phyloP scores from a whole-genome alignment of 345 rosid genomes.

The Ailanthus altissimus region DNA sequence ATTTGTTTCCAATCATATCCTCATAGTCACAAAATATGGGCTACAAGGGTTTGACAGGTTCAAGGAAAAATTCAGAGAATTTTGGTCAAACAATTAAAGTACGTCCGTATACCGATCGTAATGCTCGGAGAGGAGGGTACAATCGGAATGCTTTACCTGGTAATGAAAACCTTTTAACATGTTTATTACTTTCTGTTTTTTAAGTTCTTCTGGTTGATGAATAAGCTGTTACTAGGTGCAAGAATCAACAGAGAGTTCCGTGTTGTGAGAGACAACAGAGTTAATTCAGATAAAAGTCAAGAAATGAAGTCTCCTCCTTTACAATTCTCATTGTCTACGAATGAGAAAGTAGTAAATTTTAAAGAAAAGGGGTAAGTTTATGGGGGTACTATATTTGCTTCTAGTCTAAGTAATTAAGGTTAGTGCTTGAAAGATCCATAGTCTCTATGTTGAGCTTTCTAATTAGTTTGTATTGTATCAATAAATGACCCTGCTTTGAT shows the following conservation, averaged over 20 bases:
- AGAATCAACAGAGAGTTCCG: conserved; percentile 49
- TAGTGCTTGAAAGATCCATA: neutral
- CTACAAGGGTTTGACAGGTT: conserved; percentile 40
- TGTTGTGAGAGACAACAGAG: conserved; percentile 77
- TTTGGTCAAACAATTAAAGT: conserved; percentile 31
- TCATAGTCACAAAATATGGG: conserved; percentile 46
- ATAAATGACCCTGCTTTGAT: neutral
- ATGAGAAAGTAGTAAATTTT: conserved; percentile 30
- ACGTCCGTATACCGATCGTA: conserved; percentile 39
- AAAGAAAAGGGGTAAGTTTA: conserved; percentile 54
- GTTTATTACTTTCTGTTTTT: conserved; percentile 13
- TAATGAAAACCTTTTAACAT: conserved; percentile 25
- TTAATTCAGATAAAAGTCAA: conserved; percentile 41
- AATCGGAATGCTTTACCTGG: conserved; percentile 39
- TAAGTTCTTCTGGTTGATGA: conserved; percentile 13
- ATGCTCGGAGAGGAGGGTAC: conserved; percentile 51
- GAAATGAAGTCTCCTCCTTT: conserved; percentile 47
- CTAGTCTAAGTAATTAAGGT: neutral
- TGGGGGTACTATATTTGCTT: neutral
- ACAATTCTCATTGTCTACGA: conserved; percentile 34
- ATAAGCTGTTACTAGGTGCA: conserved; percentile 29
- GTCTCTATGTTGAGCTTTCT: neutral
- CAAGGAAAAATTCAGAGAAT: conserved; percentile 36
- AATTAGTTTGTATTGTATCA: neutral
- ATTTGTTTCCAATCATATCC: conserved; percentile 24